A percentile compares a stretch with the other conserved stretches of the same genome.
Evolutionary conservation across 2,329 filamentous ascomycete genomes (phyloP).

Genomic region (Claviceps fusiformis): DNA sequence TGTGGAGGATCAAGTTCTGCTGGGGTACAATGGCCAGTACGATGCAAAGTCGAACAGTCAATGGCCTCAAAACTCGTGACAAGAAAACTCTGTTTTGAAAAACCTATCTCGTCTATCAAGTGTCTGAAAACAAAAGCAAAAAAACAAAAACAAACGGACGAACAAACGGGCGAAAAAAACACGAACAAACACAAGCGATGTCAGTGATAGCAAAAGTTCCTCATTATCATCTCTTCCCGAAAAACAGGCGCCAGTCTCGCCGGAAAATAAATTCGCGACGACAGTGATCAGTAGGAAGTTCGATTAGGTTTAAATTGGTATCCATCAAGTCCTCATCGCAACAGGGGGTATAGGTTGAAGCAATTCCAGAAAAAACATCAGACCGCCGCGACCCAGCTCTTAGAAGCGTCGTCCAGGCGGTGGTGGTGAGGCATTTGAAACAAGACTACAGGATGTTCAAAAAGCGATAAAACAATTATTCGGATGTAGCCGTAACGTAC

Average conservation of each 20-base stretch:
- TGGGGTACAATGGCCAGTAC: neutral
- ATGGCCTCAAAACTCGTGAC: neutral
- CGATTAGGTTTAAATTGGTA: neutral
- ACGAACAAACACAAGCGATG: neutral
- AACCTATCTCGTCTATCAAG: neutral
- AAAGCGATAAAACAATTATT: neutral
- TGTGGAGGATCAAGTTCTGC: too few species aligned
- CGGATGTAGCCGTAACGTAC: neutral
- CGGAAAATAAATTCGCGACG: neutral
- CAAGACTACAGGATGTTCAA: too few species aligned
- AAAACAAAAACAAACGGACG: neutral
- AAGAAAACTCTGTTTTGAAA: neutral
- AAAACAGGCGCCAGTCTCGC: neutral
- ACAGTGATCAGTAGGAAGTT: neutral
- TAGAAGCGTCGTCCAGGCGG: neutral
- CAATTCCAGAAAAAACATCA: neutral
- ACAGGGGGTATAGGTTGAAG: neutral
- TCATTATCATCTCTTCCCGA: neutral
- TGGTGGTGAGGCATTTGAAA: neutral
- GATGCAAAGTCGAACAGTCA: neutral
- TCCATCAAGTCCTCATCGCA: neutral
- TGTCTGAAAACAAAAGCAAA: neutral
- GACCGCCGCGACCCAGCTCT: neutral
- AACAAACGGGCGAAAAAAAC: neutral
- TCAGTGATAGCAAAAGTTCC: neutral